Evolutionary conservation across 495 filamentous ascomycete genomes (phyloP), one percentile per base, ranked within the genome.

Genomic region (Cercophora sp.): DNA sequence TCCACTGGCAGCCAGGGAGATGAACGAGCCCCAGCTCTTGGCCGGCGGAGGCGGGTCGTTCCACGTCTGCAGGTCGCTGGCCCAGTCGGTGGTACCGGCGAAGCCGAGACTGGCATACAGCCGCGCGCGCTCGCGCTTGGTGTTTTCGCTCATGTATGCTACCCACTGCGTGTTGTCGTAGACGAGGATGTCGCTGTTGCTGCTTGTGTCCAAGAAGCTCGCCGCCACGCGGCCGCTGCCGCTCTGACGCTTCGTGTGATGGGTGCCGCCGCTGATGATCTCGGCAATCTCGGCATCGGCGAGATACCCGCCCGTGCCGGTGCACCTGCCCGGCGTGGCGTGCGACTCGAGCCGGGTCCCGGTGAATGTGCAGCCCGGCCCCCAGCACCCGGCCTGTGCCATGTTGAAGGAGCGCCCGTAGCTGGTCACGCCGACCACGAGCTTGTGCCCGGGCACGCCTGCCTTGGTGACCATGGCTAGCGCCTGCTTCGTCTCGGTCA

Each of bases 381-480:
- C 48, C 10, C 20, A 48, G 37, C 53, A 56, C 24, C 47, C 29
- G 20, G 22, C 35, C 25, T 51, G n/a, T 15, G 46, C 39, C 51
- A 59, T 75, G 35, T 60, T 48, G 59, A 70, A 71, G 3, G 56
- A 22, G 16, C 46, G 15, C 8, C 31, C 46, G 46, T 48, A 48
- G 29, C 27, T 35, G 19, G 46, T 16, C 61, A 66, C 53, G 8
- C 73, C 67, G 13, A 72, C 65, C 1, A 69, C 18, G 13, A 78
- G 45, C 48, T 66, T n/a, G n/a, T n/a, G 64, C 0, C 62, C 39
- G 0, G 64, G 64, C 1, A 76, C 71, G 18, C 74, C 74, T 2
- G 73, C 73, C 46, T 77, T 78, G 6, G 73, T 78, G 18, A 77
- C 25, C 71, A 79, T 74, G n/a, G 64, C 45, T 0, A 78, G 57